These are phyloP conservation scores for Candolleomyces eurysporus DNA, from an alignment of 768 basidiomycete species.

Conservation along the genomic window DNA sequence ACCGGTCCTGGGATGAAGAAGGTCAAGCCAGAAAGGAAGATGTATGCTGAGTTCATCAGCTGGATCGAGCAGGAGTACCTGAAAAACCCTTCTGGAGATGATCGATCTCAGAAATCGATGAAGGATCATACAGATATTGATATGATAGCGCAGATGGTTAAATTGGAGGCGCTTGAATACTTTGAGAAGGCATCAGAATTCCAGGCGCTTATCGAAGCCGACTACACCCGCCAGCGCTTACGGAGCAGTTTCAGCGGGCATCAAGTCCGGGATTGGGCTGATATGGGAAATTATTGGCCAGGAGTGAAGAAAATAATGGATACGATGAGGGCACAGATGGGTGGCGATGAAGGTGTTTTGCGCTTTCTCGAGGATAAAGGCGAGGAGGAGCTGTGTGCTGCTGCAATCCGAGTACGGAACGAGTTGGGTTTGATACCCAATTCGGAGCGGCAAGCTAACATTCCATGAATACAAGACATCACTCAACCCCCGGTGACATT, in stretches of 20 bases:
- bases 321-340: conserved; percentile 41
- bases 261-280: conserved; percentile 54
- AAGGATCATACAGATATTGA: conserved; percentile 13
- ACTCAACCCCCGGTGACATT: too few relatives aligned
- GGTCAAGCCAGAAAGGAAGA: conserved; percentile 44
- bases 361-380: conserved; percentile 29
- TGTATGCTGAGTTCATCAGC: conserved; percentile 58
- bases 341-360: conserved; percentile 45
- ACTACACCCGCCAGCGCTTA: conserved; percentile 26
- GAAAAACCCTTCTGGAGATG: conserved; percentile 5
- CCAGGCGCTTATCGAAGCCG: conserved; percentile 33
- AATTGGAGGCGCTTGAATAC: conserved; percentile 46
- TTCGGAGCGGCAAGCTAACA: background rate
- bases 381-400: conserved; percentile 35
- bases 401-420: conserved; percentile 38
- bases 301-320: conserved; percentile 54
- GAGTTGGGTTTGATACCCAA: conserved; percentile 21
- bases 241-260: conserved; percentile 50
- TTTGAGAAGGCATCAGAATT: conserved; percentile 53
- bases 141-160: conserved; percentile 19
- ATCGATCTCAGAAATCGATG: background rate
- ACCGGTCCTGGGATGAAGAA: conserved; percentile 39
- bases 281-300: conserved; percentile 39
- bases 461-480: background rate
- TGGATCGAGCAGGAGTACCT: conserved; percentile 37